A percentile compares a stretch with the other conserved stretches of the same genome.
Evolutionary conservation across 140 eudicot species (phyloP).

Genomic region (Stevia rebaudiana): DNA sequence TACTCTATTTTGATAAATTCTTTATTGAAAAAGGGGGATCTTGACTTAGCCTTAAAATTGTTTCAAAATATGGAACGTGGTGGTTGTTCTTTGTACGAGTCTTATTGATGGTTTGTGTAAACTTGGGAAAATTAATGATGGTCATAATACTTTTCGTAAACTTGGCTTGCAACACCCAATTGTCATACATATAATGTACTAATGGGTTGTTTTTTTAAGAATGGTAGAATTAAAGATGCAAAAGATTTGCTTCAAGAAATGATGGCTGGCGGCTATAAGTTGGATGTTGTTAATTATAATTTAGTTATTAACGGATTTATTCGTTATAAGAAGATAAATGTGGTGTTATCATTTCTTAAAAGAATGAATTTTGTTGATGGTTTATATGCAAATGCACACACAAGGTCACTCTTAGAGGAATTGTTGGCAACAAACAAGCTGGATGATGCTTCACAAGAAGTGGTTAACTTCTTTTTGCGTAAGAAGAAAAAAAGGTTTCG

Average conservation of each 20-base stretch:
- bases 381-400: slow-evolving; percentile 17
- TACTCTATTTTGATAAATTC: slow-evolving; percentile 27
- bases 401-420: not conserved
- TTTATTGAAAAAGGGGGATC: slow-evolving; percentile 3
- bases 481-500: not conserved
- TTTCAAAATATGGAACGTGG: slow-evolving; percentile 8
- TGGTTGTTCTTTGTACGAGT: slow-evolving; percentile 27
- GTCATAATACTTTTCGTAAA: slow-evolving; percentile 1
- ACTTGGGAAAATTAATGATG: slow-evolving; percentile 22
- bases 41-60: slow-evolving; percentile 16
- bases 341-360: slow-evolving; percentile 14
- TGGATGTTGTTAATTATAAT: slow-evolving; percentile 29
- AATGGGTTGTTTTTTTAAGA: slow-evolving; percentile 17
- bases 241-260: slow-evolving; percentile 22
- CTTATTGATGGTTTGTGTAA: slow-evolving; percentile 33
- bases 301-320: slow-evolving; percentile 23
- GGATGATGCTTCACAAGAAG: slow-evolving; percentile 18
- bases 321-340: slow-evolving; percentile 4
- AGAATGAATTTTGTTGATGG: slow-evolving; percentile 30
- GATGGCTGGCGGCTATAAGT: slow-evolving; percentile 18
- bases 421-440: slow-evolving; percentile 9
- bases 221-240: slow-evolving; percentile 16
- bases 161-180: slow-evolving; percentile 36
- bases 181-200: slow-evolving; percentile 26
- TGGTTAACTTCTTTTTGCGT: slow-evolving; percentile 17